phyloP scores from a whole-genome alignment of 805 yeast species.

The Starmera dryadoides region DNA sequence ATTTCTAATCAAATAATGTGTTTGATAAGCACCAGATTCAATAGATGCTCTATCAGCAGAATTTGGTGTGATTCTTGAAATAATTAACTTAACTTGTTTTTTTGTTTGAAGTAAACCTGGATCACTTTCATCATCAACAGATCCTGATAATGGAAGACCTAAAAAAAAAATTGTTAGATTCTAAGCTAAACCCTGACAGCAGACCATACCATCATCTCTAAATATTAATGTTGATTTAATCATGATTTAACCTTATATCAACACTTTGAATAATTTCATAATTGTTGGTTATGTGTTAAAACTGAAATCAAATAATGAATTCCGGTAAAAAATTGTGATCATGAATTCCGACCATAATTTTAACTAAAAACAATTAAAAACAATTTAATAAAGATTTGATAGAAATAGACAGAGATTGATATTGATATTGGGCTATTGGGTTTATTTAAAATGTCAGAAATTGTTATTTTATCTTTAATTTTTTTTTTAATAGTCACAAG shows the following conservation, averaged over 20 bases:
- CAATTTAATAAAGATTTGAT: no score
- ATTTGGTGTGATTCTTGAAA: constrained; percentile 66
- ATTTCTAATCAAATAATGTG: constrained; percentile 62
- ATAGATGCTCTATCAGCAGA: constrained; percentile 82
- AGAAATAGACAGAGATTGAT: no score
- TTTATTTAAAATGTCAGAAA: no score
- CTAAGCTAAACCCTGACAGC: neutral
- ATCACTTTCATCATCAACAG: constrained; percentile 70
- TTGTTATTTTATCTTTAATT: no score
- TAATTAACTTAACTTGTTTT: constrained; percentile 72
- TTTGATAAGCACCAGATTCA: constrained; percentile 66
- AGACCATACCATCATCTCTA: constrained; percentile 50
- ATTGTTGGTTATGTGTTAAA: neutral
- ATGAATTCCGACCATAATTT: no score
- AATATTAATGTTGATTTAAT: constrained; percentile 61
- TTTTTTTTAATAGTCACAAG: no score
- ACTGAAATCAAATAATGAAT: no score
- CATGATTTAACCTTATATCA: no score
- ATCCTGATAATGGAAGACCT: constrained; percentile 87
- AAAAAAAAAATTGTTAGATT: neutral
- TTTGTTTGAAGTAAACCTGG: constrained; percentile 65
- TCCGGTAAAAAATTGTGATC: no score
- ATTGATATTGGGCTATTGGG: no score
- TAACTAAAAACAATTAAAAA: no score
- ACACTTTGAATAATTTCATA: no score